These are phyloP conservation scores for Aspergillus bridgeri DNA, from an alignment of 495 filamentous ascomycete genomes.

Conservation along the genomic window DNA sequence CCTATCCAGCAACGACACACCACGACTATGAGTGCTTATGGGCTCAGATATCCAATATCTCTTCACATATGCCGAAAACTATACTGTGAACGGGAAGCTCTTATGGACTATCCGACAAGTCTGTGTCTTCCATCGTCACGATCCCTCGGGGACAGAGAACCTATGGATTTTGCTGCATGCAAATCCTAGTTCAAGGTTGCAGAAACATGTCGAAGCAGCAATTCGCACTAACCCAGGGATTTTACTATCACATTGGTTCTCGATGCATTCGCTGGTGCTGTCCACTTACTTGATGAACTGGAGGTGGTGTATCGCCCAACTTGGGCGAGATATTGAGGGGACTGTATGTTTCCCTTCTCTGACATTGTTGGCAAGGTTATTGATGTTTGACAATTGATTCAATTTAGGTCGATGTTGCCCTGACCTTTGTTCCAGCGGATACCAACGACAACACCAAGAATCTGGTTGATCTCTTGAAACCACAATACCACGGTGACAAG, in stretches of 20 bases:
- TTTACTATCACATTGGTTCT: slow-evolving; percentile 2
- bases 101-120: slow-evolving; percentile 19
- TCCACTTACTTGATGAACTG: slow-evolving; percentile 10
- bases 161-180: slow-evolving; percentile 21
- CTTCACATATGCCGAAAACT: slow-evolving; percentile 10
- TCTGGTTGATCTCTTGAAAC: slow-evolving; percentile 9
- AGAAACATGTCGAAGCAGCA: slow-evolving; percentile 6
- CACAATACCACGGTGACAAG: slow-evolving; percentile 13
- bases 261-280: slow-evolving; percentile 10
- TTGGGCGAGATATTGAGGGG: slow-evolving; percentile 14
- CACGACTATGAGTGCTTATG: neutral
- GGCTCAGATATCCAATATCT: slow-evolving; percentile 13
- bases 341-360: slow-evolving; percentile 5
- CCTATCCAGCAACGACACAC: neutral
- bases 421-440: slow-evolving; percentile 11
- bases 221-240: neutral
- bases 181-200: slow-evolving; percentile 7
- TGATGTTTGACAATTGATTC: too few relatives aligned
- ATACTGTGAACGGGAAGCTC: neutral
- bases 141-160: slow-evolving; percentile 8
- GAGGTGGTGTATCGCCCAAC: slow-evolving; percentile 10
- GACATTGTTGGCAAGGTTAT: too few relatives aligned
- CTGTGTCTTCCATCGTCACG: slow-evolving; percentile 17
- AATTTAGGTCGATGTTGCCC: slow-evolving; percentile 12
- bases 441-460: neutral